Evolutionary conservation across 2,329 filamentous ascomycete species (phyloP).

Genomic region (Sclerotinia borealis): DNA sequence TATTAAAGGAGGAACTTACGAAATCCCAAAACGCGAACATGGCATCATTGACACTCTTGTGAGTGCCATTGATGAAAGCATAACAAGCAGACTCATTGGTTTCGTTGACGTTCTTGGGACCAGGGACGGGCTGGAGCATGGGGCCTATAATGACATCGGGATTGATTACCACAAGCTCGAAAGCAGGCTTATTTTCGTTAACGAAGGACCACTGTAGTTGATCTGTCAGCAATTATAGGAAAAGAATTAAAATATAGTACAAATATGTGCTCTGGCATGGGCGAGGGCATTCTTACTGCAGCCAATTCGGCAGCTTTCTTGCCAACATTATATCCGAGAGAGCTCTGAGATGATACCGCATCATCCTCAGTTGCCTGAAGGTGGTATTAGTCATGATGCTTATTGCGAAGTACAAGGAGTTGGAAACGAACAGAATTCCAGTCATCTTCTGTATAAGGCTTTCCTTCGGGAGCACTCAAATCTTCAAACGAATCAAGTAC

Average conservation of each 20-base stretch:
- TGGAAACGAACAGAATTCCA: conserved; percentile 42
- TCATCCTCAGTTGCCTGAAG: conserved; percentile 13
- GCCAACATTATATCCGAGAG: conserved; percentile 29
- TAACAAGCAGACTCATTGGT: conserved; percentile 53
- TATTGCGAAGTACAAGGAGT: conserved; percentile 34
- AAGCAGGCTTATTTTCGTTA: conserved; percentile 43
- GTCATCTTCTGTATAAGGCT: conserved; percentile 45
- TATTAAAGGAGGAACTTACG: conserved; percentile 32
- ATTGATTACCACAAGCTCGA: conserved; percentile 54
- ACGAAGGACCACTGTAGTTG: conserved; percentile 48
- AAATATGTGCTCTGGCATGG: background rate
- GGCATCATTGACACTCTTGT: conserved; percentile 32
- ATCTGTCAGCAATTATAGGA: background rate
- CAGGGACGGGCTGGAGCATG: conserved; percentile 54
- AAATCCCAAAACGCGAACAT: conserved; percentile 19
- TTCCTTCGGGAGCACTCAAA: conserved; percentile 42
- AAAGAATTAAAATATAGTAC: background rate
- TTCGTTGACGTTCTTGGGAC: conserved; percentile 58
- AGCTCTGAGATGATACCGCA: conserved; percentile 37
- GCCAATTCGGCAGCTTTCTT: conserved; percentile 61
- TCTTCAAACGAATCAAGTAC: conserved; percentile 57
- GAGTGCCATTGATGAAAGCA: conserved; percentile 44
- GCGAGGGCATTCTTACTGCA: conserved; percentile 31
- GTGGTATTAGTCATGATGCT: background rate
- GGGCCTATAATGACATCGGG: conserved; percentile 57